A percentile compares a stretch with the other conserved stretches of the same genome.
Conservation (phyloP, 179 eudicot species). For the Drosera spatulata region DNA sequence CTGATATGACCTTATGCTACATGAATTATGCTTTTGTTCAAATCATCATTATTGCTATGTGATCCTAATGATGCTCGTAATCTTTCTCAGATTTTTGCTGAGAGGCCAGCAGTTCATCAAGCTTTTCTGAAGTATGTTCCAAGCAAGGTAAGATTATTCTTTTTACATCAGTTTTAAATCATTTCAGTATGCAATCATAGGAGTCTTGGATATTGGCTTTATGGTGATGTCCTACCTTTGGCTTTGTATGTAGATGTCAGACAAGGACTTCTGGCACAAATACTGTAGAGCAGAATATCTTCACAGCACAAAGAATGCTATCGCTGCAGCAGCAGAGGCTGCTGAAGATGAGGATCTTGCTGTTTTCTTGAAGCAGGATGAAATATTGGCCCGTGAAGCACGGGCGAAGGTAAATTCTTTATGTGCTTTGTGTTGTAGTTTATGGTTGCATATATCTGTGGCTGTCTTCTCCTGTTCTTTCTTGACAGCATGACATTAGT, state of each 20-base stretch:
- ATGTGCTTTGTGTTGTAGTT: background rate
- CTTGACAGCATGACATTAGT: background rate
- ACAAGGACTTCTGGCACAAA: constrained; percentile 92
- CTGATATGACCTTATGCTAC: too few species aligned
- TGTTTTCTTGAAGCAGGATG: constrained; percentile 82
- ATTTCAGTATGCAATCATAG: background rate
- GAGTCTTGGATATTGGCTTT: too few species aligned
- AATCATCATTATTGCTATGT: background rate
- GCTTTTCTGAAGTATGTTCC: constrained; percentile 87
- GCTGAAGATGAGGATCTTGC: constrained; percentile 95
- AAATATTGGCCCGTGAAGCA: constrained; percentile 73
- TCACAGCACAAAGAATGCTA: constrained; percentile 80
- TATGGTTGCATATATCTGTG: background rate
- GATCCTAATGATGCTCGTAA: constrained; percentile 6
- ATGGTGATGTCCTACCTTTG: background rate
- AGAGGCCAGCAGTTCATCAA: constrained; percentile 95
- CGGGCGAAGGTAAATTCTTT: constrained; percentile 58
- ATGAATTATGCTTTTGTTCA: background rate
- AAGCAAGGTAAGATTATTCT: constrained; percentile 37
- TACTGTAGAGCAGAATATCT: constrained; percentile 95
- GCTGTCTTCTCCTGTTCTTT: background rate
- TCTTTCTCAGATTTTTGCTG: constrained; percentile 82
- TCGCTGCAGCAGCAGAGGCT: constrained; percentile 97
- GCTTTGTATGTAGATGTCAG: constrained; percentile 54
- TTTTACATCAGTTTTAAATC: constrained; percentile 3